Base-by-base conservation (phyloP, 2,329 filamentous ascomycete species). In the Furcasterigmium furcatum region DNA sequence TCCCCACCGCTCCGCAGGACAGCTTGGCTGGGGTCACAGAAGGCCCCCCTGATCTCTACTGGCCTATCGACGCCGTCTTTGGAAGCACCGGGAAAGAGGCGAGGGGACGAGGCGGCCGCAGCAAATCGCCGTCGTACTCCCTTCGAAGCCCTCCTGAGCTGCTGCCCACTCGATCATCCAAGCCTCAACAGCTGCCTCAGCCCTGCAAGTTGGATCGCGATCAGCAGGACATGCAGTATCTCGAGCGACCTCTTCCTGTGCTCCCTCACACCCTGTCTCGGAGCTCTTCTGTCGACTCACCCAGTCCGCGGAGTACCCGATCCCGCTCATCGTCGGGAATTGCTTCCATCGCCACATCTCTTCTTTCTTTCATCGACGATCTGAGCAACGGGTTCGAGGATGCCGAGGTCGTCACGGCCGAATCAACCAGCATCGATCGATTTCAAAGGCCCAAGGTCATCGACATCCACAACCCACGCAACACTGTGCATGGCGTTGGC, bases 81-180 rank as follows among this genome's bases (percentile, higher is more conserved):
- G 34, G 18, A 18, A 36, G 34, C n/a, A 9, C 34, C 3, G 19
- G 9, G 36, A 32, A 41, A 40, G 8, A 43, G 40, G 5, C 29
- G 32, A 36, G 21, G 22, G 21, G 36, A 54, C 50, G 55, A 32
- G 50, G 51, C 24, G 47, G 50, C 12, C 24, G 12, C 12, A 7
- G 24, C 7, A 7, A 27, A 12, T 7, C 12, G 12, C 12, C 24
- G n/a, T 56, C 56, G 41, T 58, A 57, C 44, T 56, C 58, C 10
- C 58, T 67, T 34, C 56, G 61, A 21, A 61, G 58, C 41, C 59
- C 61, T 10, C 59, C 65, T 4, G 59, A 65, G 49, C 46, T 62
- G 30, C 49, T 62, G 16, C 38, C 34, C 8, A 45, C 48, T 9
- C 39, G 45, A n/a, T 32, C 32, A 9, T 20, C 20, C 5, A 41